Base-by-base conservation (phyloP, 2,329 filamentous ascomycete genomes). In the Purpureocillium takamizusanense region DNA sequence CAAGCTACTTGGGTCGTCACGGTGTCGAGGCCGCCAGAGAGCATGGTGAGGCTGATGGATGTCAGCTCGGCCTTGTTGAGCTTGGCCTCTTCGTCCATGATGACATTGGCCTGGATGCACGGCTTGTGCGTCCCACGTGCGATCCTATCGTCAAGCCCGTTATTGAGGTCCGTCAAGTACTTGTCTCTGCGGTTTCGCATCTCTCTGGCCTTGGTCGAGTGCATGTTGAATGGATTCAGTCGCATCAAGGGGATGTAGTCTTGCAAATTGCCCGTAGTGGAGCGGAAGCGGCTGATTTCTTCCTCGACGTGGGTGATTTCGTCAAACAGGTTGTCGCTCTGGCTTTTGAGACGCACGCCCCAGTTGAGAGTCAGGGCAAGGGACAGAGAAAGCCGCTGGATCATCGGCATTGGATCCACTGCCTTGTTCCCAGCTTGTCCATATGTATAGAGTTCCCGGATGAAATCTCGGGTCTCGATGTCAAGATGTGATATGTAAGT, bases 101-200 rank as follows among this genome's bases (percentile, higher is more conserved):
- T 80, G 25, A 82, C 70, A 43, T 81, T 83, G 4, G 76, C 77
- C 43, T 82, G 78, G 32, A 83, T 83, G 50, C 79, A 83, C 1
- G 78, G 76, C 46, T 72, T 69, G 50, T 81, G 69, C 0, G 63
- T 76, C 0, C 76, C 76, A 33, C 74, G 72, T 36, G 67, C 68
- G 61, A 83, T 81, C 1, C 74, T 65, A 16, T 75, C 67, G 40
- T 81, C 75, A 7, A 83, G 59, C 3, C 73, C 74, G 3, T 61
- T 54, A 48, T 82, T 81, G 15, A 83, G 55, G 8, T 59, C 62
- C 0, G 61, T 69, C 28, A 83, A 58, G 45, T 82, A 83, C 15
- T 68, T 70, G 51, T 82, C 78, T 13, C 78, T 66, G 11, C 79
- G 65, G 37, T 62, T 61, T 15, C 78, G 63, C 67, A 80, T 76